Evolutionary conservation across 345 rosid species (phyloP).

Genomic region (Populus alba): DNA sequence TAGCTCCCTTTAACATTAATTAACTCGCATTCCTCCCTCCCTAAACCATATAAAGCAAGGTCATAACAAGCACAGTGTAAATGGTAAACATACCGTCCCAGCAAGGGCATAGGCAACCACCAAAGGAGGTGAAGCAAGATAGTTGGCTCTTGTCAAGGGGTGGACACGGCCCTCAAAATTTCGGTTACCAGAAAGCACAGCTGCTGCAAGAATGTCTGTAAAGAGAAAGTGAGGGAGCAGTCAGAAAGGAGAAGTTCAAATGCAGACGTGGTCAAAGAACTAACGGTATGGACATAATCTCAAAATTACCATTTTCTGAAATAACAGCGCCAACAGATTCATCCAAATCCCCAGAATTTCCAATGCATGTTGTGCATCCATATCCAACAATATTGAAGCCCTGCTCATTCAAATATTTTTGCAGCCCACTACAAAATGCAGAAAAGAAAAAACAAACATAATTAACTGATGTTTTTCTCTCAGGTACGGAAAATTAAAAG

Average conservation of each 20-base stretch:
- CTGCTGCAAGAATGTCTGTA: constrained; percentile 86
- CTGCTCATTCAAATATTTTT: constrained; percentile 24
- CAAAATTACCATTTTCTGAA: constrained; percentile 23
- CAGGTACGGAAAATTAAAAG: not conserved
- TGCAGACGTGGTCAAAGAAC: not conserved
- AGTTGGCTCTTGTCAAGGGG: constrained; percentile 93
- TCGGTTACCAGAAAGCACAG: constrained; percentile 91
- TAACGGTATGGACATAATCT: not conserved
- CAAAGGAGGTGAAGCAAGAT: constrained; percentile 97
- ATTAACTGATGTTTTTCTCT: not conserved
- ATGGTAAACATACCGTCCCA: constrained; percentile 63
- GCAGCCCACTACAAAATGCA: constrained; percentile 59
- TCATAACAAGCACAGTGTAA: not conserved
- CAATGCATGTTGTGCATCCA: constrained; percentile 38
- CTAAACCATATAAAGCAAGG: not conserved
- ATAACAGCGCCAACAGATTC: constrained; percentile 29
- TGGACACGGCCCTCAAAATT: constrained; percentile 99
- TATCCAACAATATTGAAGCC: constrained; percentile 37
- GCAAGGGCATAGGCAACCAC: constrained; percentile 98
- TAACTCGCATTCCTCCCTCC: too few relatives aligned
- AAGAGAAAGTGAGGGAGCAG: not conserved
- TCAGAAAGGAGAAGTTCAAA: not conserved
- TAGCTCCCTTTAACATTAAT: too few relatives aligned
- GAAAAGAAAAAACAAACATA: not conserved
- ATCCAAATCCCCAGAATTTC: constrained; percentile 33